Evolutionary conservation across 2,329 filamentous ascomycete species (phyloP).

Genomic region (Fusarium sp.): DNA sequence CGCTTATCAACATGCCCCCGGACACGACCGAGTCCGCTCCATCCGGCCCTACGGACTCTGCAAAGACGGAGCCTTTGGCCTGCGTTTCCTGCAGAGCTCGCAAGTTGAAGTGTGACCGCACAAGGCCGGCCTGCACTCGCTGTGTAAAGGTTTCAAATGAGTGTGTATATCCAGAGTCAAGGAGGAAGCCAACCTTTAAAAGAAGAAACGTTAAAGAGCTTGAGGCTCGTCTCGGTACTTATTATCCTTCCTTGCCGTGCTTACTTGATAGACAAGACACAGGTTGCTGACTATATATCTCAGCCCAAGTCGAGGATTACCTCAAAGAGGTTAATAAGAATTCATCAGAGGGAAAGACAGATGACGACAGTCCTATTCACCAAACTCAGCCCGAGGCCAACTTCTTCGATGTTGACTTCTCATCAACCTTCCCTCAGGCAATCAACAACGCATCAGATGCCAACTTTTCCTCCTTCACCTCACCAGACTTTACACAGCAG

Average conservation of each 20-base stretch:
- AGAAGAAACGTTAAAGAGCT: slow-evolving; percentile 90
- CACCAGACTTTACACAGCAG: slow-evolving; percentile 25
- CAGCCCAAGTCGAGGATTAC: slow-evolving; percentile 85
- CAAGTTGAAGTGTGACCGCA: slow-evolving; percentile 89
- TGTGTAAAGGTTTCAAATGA: slow-evolving; percentile 81
- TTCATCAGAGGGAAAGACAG: slow-evolving; percentile 43
- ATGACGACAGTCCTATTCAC: slow-evolving; percentile 46
- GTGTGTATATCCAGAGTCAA: slow-evolving; percentile 89
- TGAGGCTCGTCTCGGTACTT: slow-evolving; percentile 84
- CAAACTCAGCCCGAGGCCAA: slow-evolving; percentile 28
- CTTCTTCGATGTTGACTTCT: slow-evolving; percentile 26
- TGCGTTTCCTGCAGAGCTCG: slow-evolving; percentile 86
- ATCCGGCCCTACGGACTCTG: slow-evolving; percentile 27
- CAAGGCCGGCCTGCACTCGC: slow-evolving; percentile 82
- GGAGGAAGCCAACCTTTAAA: slow-evolving; percentile 89
- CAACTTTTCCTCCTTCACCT: slow-evolving; percentile 31
- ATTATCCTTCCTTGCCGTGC: background rate
- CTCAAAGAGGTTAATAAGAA: slow-evolving; percentile 73
- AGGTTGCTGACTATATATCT: slow-evolving; percentile 23
- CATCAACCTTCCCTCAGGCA: slow-evolving; percentile 14
- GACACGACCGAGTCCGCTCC: slow-evolving; percentile 44
- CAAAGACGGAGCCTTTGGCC: slow-evolving; percentile 69
- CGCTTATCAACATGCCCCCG: slow-evolving; percentile 36
- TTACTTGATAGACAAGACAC: background rate
- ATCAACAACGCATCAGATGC: slow-evolving; percentile 15